Evolutionary conservation across 306 rosid species (phyloP).

Genomic region (Ormosia emarginata): DNA sequence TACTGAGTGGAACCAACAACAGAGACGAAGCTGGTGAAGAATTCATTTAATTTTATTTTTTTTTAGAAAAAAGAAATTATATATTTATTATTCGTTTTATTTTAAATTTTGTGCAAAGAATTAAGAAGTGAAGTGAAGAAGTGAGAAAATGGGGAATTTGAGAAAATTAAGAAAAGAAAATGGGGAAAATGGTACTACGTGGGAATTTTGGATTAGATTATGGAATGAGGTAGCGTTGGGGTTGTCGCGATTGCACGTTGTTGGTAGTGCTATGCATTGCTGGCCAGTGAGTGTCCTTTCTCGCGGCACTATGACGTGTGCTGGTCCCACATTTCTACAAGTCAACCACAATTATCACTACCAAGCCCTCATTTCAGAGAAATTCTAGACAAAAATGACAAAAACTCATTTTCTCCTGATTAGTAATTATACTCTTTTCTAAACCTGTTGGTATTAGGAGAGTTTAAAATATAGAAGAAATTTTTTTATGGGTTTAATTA

Average conservation of each 20-base stretch:
- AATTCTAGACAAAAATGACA: no score
- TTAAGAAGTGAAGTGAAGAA: no score
- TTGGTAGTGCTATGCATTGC: neutral
- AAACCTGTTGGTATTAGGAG: no score
- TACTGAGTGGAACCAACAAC: neutral
- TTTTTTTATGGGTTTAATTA: no score
- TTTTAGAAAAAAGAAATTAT: no score
- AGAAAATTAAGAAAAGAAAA: no score
- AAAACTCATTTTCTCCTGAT: no score
- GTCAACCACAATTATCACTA: neutral
- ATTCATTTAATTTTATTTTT: neutral
- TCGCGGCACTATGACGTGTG: neutral
- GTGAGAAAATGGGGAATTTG: no score
- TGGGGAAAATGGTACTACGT: neutral
- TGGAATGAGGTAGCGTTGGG: neutral
- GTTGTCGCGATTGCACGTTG: neutral
- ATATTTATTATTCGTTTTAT: neutral
- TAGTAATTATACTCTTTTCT: no score
- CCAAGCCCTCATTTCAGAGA: neutral
- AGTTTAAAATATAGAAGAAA: no score
- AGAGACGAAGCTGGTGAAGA: constrained; percentile 16
- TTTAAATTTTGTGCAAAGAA: neutral
- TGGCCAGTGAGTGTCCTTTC: neutral
- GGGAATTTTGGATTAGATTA: neutral
- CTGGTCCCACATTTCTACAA: neutral